Evolutionary conservation across 2,329 filamentous ascomycete genomes (phyloP), one percentile per base, ranked within the genome.

Genomic region (Trichoderma atroviride): DNA sequence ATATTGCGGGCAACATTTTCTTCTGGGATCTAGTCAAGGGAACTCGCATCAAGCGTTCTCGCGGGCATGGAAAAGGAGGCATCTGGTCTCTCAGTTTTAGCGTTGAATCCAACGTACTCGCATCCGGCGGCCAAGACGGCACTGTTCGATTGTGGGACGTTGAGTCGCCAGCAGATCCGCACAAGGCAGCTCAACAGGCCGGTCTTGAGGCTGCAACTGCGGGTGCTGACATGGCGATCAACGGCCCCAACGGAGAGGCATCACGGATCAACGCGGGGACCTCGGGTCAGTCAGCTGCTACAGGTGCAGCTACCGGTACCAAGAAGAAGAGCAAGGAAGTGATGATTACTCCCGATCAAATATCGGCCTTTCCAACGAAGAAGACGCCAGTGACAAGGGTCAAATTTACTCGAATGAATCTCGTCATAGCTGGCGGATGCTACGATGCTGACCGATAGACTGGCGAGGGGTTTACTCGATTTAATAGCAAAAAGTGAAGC

Each of bases 121-220:
- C 95, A 0, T 97, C 94, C 0, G 94, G 93, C 22, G 95, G 94
- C 24, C 91, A 95, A 43, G 96, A 99, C 77, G 92, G 93, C 72
- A 97, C 94, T 0, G 94, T 99, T 22, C 91, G 96, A 35, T 86
- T 97, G 9, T 99, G 96, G 96, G 96, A 98, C 75, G 91, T 97
- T 5, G 87, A 91, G 78, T 84, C 92, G 75, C 87, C 92, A 55
- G 84, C 90, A 33, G 87, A 93, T 71, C 86, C 88, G 10, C 86
- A 84, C 68, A 87, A 88, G 69, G 85, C 86, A n/a, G 86, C 78
- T 6, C 80, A 82, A 77, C 74, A 84, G 81, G 72, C 75, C 13
- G 78, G 80, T 7, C 72, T 81, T 1, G 83, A 86, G 27, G 81
- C 84, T 1, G 81, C 84, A 3, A 73, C 79, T 29, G 72, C 79